A percentile compares a stretch with the other conserved stretches of the same genome.
These are phyloP conservation scores for Colletotrichum lentis DNA, from an alignment of 2,329 filamentous ascomycete genomes.

Conservation along the genomic window DNA sequence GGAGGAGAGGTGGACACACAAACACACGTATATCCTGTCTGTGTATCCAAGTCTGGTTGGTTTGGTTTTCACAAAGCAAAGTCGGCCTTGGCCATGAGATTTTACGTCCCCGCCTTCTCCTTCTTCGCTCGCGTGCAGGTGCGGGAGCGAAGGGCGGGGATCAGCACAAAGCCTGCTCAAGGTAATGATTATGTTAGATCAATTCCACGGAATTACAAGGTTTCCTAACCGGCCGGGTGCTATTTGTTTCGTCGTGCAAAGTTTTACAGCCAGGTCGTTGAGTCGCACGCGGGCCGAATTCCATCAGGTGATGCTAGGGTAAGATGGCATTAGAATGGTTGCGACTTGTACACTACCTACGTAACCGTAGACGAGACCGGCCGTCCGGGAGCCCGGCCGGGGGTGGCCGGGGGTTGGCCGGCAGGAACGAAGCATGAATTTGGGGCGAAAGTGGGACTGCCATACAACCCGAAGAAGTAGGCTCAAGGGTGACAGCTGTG, in stretches of 20 bases:
- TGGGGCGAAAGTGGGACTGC: constrained; percentile 1
- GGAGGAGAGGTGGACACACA: neutral
- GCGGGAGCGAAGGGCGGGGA: neutral
- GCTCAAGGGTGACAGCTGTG: too few relatives aligned
- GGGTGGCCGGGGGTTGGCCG: neutral
- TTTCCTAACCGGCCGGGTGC: neutral
- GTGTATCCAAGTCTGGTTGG: neutral
- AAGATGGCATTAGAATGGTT: neutral
- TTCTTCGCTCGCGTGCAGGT: neutral
- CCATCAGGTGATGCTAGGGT: neutral
- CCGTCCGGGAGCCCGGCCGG: constrained; percentile 8
- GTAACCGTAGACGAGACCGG: constrained; percentile 26
- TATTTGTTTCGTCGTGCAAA: neutral
- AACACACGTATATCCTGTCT: constrained; percentile 3
- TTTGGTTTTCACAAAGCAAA: constrained; percentile 7
- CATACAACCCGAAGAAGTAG: too few relatives aligned
- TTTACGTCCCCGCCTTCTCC: neutral
- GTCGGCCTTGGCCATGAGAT: neutral
- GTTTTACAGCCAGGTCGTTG: neutral
- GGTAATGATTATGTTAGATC: constrained; percentile 34
- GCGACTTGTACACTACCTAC: constrained; percentile 22
- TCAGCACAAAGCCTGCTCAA: constrained; percentile 24
- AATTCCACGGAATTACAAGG: constrained; percentile 8
- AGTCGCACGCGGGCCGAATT: neutral
- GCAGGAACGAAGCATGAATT: constrained; percentile 18